Evolutionary conservation across 1,284 basidiomycete species (phyloP).

Genomic region (Stereum hirsutum): DNA sequence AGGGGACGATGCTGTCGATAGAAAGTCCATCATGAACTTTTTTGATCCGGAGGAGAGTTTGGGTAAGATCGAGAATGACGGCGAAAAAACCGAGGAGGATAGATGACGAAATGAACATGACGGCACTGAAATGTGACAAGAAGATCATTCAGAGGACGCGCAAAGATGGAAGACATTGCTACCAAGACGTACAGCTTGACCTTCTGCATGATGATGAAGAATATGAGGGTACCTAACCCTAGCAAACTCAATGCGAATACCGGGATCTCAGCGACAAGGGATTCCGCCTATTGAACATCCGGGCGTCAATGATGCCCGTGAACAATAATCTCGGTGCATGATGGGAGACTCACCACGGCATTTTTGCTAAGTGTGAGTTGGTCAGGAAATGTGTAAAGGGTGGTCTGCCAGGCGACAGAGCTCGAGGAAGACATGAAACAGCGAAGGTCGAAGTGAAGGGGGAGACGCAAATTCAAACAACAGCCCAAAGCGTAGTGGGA

Average conservation of each 20-base stretch:
- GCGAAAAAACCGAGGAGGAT: conserved; percentile 50
- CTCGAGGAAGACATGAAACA: background rate
- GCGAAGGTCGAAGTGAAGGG: background rate
- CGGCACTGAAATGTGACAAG: conserved; percentile 26
- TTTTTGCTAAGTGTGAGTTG: conserved; percentile 13
- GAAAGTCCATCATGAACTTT: conserved; percentile 12
- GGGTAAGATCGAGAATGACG: conserved; percentile 56
- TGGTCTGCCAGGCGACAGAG: conserved; percentile 8
- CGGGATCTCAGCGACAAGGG: conserved; percentile 56
- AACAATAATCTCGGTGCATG: background rate
- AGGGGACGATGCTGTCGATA: conserved; percentile 14
- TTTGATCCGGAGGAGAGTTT: conserved; percentile 36
- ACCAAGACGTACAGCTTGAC: conserved; percentile 40
- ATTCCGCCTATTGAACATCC: conserved; percentile 5
- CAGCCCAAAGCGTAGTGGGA: conserved; percentile 1
- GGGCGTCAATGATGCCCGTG: conserved; percentile 2
- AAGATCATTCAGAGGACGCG: background rate
- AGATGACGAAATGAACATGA: conserved; percentile 46
- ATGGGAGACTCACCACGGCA: conserved; percentile 14
- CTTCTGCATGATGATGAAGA: conserved; percentile 50
- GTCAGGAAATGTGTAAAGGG: conserved; percentile 8
- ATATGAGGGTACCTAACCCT: conserved; percentile 52
- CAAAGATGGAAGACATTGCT: background rate
- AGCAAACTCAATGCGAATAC: conserved; percentile 58
- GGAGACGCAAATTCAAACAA: background rate